A percentile compares a stretch with the other conserved stretches of the same genome.
These are phyloP conservation scores for Ogataea minuta DNA, from an alignment of 805 yeast species.

Conservation along the genomic window DNA sequence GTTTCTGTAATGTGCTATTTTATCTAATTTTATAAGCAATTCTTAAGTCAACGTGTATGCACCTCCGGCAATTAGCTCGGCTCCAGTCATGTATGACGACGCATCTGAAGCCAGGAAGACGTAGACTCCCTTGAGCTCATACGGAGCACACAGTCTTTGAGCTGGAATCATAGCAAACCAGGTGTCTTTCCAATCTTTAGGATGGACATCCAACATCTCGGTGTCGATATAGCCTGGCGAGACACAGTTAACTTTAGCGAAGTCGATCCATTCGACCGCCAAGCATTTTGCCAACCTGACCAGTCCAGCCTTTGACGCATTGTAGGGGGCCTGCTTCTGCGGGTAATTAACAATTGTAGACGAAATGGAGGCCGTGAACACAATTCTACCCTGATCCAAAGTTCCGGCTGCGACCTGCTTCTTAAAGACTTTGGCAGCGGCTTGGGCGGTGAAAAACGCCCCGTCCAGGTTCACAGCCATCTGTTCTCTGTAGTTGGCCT, in stretches of 20 bases:
- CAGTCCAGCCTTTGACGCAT: constrained; percentile 46
- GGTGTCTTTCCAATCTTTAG: constrained; percentile 21
- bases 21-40: neutral
- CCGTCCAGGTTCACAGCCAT: constrained; percentile 47
- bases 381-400: constrained; percentile 38
- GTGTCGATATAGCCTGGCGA: constrained; percentile 50
- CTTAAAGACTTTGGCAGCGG: constrained; percentile 44
- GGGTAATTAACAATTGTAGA: constrained; percentile 50
- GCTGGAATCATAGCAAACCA: constrained; percentile 36
- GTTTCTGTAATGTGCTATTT: constrained; percentile 4
- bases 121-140: constrained; percentile 50
- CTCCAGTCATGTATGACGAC: constrained; percentile 45
- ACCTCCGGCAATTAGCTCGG: constrained; percentile 45
- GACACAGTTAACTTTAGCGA: constrained; percentile 47
- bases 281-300: constrained; percentile 43
- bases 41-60: constrained; percentile 34
- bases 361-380: constrained; percentile 51
- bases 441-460: constrained; percentile 48
- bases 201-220: constrained; percentile 35
- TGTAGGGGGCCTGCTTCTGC: constrained; percentile 46
- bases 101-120: constrained; percentile 51
- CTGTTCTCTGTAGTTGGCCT: constrained; percentile 33
- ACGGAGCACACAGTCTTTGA: constrained; percentile 45
- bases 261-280: constrained; percentile 45
- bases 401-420: constrained; percentile 34